Base-by-base conservation (phyloP, 352 stramenopile species). In the Globisporangium viniferum region DNA sequence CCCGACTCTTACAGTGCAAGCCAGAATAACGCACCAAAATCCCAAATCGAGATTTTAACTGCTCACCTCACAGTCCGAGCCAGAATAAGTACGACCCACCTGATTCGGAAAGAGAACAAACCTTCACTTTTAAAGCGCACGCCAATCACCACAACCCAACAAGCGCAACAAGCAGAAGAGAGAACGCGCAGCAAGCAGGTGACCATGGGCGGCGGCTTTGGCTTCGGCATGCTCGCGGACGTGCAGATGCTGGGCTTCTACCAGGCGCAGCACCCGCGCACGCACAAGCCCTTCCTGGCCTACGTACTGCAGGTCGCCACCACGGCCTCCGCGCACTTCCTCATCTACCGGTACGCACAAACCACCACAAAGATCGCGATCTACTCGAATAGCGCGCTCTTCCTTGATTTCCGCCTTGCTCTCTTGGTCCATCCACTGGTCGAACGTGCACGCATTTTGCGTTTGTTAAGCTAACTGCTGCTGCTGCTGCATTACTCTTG, bases 181-280 rank as follows among this genome's bases (percentile, higher is more conserved):
- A 24, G 41, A 49, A 48, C 14, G 41, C 44, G 8, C 29, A n/a
- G n/a, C n/a, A n/a, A 41, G 54, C 20, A 31, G n/a, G 36, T 36
- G 14, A 66, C 14, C 29, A 78, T 73, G 72, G 73, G 73, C 63
- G 74, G 79, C 67, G 82, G 80, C 73, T 80, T 89, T 36, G 75
- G 75, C 75, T 92, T 92, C 68, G 79, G 76, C 48, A 74, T 84
- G 73, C 76, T 92, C 54, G 66, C 72, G 39, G 78, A 90, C 67
- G 82, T 94, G 70, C 79, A 92, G 74, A 83, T 94, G 75, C 73
- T 92, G 68, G 86, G 86, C 53, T 94, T 88, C 74, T 94, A 92
- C 78, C 79, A 89, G 68, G 86, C 84, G 49, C 79, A 85, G 75
- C 76, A 90, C 66, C 27, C 57, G 18, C 69, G 73, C 48, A 76